Evolutionary conservation across 2,329 filamentous ascomycete species (phyloP).

Genomic region (Trichoderma afroharzianum): DNA sequence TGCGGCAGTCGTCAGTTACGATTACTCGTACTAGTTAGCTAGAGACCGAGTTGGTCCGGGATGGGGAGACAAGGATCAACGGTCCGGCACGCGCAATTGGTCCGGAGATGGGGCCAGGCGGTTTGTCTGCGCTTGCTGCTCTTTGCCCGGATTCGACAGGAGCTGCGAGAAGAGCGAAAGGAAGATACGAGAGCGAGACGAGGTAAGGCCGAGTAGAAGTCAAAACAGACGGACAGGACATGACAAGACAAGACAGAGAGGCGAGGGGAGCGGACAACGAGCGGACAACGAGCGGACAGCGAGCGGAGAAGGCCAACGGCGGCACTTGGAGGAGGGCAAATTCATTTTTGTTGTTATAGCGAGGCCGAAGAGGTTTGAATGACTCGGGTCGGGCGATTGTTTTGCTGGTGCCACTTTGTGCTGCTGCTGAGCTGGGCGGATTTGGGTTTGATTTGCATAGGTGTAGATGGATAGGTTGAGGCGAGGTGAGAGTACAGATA

Average conservation of each 20-base stretch:
- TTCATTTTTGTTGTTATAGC: neutral
- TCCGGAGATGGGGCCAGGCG: neutral
- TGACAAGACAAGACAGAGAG: neutral
- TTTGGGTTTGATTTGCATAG: too few species aligned
- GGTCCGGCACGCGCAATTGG: neutral
- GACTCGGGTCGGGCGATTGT: neutral
- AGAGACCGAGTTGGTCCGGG: neutral
- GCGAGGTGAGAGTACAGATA: too few species aligned
- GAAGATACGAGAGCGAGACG: too few species aligned
- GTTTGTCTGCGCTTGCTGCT: neutral
- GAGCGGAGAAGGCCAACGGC: neutral
- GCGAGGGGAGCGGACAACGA: neutral
- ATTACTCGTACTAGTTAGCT: too few species aligned
- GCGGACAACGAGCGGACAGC: neutral
- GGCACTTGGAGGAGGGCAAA: neutral
- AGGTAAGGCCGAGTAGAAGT: neutral
- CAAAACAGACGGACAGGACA: too few species aligned
- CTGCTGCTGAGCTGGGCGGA: neutral
- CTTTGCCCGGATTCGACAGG: neutral
- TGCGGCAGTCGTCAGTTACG: neutral
- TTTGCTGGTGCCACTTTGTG: neutral
- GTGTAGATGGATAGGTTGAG: too few species aligned
- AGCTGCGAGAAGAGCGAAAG: too few species aligned
- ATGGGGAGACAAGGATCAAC: neutral
- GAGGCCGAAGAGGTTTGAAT: neutral